These are phyloP conservation scores for Paraconiothyrium sp. DNA, from an alignment of 2,329 filamentous ascomycete genomes.

Conservation along the genomic window DNA sequence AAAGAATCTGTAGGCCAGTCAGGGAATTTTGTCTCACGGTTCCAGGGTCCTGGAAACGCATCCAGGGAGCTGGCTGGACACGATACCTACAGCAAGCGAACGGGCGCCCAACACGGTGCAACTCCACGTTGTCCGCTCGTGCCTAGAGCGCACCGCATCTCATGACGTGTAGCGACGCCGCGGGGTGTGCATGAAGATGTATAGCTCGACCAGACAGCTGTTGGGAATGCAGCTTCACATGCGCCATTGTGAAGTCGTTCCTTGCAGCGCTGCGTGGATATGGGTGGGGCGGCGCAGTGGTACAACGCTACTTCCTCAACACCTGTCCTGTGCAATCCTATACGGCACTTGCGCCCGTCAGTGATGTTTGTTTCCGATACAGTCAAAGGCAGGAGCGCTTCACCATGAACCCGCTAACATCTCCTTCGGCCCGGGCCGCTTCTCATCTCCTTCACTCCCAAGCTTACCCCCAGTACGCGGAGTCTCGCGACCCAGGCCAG, in stretches of 20 bases:
- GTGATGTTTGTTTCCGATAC: background rate
- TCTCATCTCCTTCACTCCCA: slow-evolving; percentile 3
- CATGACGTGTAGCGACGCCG: background rate
- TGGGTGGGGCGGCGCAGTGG: background rate
- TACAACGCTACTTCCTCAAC: slow-evolving; percentile 2
- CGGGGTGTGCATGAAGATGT: background rate
- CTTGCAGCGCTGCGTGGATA: background rate
- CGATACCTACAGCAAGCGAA: background rate
- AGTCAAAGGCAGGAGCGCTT: slow-evolving; percentile 1
- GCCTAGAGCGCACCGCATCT: background rate
- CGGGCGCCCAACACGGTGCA: background rate
- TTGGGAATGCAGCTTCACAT: background rate
- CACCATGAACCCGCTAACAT: background rate
- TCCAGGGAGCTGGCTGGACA: background rate
- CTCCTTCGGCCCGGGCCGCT: background rate
- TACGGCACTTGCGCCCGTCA: background rate
- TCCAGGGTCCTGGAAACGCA: background rate
- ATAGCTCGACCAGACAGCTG: background rate
- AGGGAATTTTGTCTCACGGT: background rate
- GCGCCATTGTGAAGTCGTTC: background rate
- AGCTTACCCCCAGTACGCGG: slow-evolving; percentile 13
- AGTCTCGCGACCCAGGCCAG: slow-evolving; percentile 10
- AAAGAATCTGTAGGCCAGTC: background rate
- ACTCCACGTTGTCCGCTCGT: background rate
- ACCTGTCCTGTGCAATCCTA: background rate